Percentiles rank a stretch among this genome's conserved stretches.
Conservation (phyloP, 176 grass and related monocot genomes). For the Coix lacrymajobi region DNA sequence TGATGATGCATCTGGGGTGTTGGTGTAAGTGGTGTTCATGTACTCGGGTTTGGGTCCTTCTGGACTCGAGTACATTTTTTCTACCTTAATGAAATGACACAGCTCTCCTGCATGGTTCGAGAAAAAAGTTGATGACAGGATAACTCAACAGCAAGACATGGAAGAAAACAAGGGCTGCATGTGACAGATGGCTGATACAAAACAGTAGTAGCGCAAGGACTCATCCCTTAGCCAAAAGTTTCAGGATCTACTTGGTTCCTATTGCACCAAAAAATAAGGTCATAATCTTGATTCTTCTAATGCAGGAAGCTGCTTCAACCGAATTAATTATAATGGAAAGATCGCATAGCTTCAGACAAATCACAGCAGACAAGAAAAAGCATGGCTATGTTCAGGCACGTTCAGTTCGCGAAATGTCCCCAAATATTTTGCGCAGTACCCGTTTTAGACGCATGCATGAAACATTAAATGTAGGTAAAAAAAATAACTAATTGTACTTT, state of each 20-base stretch:
- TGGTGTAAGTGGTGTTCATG: no score
- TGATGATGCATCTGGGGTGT: no score
- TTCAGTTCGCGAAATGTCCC: no score
- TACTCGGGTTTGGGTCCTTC: no score
- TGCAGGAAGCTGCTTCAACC: not conserved
- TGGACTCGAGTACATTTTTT: no score
- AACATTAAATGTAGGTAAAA: no score
- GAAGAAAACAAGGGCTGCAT: not conserved
- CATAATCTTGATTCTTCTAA: not conserved
- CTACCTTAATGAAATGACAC: no score
- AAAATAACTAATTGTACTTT: no score
- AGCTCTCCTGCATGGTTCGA: no score
- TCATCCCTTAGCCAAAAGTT: not conserved
- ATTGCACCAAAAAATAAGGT: not conserved
- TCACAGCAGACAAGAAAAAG: not conserved
- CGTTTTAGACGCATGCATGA: no score
- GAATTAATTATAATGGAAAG: not conserved
- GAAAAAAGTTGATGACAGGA: no score
- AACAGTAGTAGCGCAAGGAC: not conserved
- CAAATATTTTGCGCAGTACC: no score
- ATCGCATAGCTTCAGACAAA: not conserved
- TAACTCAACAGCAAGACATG: not conserved
- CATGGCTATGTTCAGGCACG: not conserved
- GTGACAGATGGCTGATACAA: not conserved
- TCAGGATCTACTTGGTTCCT: conserved; percentile 12